phyloP scores from a whole-genome alignment of 208 protist species.

The Acanthamoeba healyi region DNA sequence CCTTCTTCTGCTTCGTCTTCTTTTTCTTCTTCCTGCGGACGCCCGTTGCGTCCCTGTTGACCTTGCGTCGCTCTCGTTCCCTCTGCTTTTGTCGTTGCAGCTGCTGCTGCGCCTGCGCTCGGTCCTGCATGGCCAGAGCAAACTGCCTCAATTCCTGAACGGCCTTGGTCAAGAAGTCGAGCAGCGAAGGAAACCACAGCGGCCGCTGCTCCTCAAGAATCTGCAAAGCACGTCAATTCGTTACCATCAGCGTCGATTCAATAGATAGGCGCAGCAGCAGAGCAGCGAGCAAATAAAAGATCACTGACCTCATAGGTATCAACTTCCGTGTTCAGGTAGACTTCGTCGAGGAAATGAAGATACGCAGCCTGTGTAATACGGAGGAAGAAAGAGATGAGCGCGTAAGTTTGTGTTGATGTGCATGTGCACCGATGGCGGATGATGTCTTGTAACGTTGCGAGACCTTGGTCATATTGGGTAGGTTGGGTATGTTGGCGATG shows the following conservation, averaged over 20 bases:
- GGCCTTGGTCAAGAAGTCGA: conserved; percentile 8
- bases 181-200: conserved; percentile 45
- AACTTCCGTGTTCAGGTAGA: conserved; percentile 73
- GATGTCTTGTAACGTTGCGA: too few relatives aligned
- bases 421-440: too few relatives aligned
- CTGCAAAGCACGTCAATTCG: too few relatives aligned
- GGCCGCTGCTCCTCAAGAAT: conserved; percentile 64
- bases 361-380: conserved; percentile 61
- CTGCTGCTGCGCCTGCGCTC: neutral
- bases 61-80: neutral
- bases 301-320: conserved; percentile 64
- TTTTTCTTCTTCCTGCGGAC: conserved; percentile 35
- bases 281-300: neutral
- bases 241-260: too few relatives aligned
- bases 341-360: conserved; percentile 69
- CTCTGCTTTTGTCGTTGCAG: neutral
- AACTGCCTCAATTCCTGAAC: conserved; percentile 30
- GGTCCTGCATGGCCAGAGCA: neutral
- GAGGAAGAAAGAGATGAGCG: too few relatives aligned
- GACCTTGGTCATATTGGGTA: conserved; percentile 70
- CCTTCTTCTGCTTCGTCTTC: too few relatives aligned
- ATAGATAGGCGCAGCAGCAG: too few relatives aligned
- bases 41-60: neutral
- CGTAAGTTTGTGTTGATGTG: too few relatives aligned
- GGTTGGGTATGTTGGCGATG: conserved; percentile 46